These are phyloP conservation scores for Neonectria hederae DNA, from an alignment of 2,329 filamentous ascomycete genomes.

Conservation along the genomic window DNA sequence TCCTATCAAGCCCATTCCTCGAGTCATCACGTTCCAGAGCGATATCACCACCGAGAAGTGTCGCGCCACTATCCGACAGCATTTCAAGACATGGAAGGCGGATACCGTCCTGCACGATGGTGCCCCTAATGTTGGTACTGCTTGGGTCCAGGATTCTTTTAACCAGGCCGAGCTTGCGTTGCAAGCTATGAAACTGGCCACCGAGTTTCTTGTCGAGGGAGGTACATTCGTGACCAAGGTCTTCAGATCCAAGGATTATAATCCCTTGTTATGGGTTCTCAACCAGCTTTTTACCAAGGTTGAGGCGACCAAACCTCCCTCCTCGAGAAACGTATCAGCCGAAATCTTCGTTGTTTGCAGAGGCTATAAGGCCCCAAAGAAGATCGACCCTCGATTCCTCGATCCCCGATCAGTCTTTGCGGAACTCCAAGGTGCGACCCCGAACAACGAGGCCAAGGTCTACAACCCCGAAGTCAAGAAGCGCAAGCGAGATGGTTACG, in stretches of 20 bases:
- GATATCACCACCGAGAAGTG: constrained; percentile 99
- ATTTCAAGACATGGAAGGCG: constrained; percentile 95
- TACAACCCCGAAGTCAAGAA: constrained; percentile 99
- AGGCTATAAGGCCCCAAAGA: constrained; percentile 94
- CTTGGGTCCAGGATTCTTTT: constrained; percentile 98
- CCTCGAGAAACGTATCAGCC: constrained; percentile 93
- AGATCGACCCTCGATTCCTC: constrained; percentile 90
- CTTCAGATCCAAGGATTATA: constrained; percentile 97
- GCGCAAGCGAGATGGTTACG: constrained; percentile 96
- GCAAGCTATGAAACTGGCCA: constrained; percentile 91
- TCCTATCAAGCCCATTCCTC: constrained; percentile 94
- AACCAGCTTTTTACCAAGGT: constrained; percentile 96
- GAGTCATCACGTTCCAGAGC: constrained; percentile 94
- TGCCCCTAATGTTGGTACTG: constrained; percentile 96
- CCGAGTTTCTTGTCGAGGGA: constrained; percentile 88
- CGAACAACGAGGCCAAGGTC: constrained; percentile 97
- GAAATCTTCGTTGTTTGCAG: constrained; percentile 98
- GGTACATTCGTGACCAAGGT: constrained; percentile 98
- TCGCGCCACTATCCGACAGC: constrained; percentile 84
- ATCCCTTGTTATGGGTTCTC: constrained; percentile 94
- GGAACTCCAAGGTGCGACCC: constrained; percentile 83
- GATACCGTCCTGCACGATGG: constrained; percentile 97
- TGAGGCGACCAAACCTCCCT: constrained; percentile 96
- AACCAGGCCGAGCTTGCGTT: constrained; percentile 93
- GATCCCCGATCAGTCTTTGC: constrained; percentile 92